Evolutionary conservation across 148 eudicot species (phyloP).

Genomic region (Rhododendron griersonianum): DNA sequence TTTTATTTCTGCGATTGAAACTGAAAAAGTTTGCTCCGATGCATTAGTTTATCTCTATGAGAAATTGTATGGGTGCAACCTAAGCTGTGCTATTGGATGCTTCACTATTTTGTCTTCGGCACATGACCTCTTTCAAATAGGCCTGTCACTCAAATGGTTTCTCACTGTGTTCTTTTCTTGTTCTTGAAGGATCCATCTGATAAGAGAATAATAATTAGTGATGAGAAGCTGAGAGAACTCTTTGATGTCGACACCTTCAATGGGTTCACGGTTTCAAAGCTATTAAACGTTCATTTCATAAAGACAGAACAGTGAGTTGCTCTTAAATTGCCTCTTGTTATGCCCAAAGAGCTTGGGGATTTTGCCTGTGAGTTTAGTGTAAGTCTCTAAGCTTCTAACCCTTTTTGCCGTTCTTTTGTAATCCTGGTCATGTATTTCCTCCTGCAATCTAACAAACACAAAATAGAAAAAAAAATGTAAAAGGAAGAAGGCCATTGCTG

Average conservation of each 20-base stretch:
- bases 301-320: conserved; percentile 43
- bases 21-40: not conserved
- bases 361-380: conserved; percentile 8
- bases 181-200: conserved; percentile 78
- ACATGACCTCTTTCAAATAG: not conserved
- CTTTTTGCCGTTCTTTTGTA: not conserved
- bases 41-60: not conserved
- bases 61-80: not conserved
- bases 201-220: conserved; percentile 68
- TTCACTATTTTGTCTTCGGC: not conserved
- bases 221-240: conserved; percentile 91
- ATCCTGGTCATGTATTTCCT: conserved; percentile 8
- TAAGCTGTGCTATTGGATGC: not conserved
- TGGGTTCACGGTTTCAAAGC: conserved; percentile 71
- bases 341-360: conserved; percentile 9
- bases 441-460: not conserved
- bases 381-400: conserved; percentile 5
- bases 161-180: conserved; percentile 7
- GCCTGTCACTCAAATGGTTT: not conserved
- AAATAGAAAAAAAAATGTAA: not conserved
- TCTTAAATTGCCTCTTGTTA: not conserved
- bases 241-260: conserved; percentile 65
- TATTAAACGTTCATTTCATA: conserved; percentile 54
- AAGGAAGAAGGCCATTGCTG: not conserved
- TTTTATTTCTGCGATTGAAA: not conserved